These are phyloP conservation scores for Acanthamoeba royreba DNA, from an alignment of 208 protist genomes.

Conservation along the genomic window DNA sequence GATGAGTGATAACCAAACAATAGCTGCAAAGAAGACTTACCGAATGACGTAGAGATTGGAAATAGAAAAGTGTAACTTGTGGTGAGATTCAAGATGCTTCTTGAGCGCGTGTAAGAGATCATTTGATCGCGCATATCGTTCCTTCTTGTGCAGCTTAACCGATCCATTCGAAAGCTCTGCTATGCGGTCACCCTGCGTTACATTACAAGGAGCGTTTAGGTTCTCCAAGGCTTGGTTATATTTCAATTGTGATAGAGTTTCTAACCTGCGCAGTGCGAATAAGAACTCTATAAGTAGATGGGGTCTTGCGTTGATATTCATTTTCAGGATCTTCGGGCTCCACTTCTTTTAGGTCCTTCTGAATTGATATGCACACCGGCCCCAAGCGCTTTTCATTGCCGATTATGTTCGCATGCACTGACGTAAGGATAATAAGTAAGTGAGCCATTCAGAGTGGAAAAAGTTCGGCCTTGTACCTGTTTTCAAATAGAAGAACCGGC, in stretches of 20 bases:
- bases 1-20: too few relatives aligned
- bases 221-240: neutral
- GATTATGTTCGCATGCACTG: slow-evolving; percentile 27
- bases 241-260: too few relatives aligned
- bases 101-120: neutral
- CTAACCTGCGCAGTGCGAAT: neutral
- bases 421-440: too few relatives aligned
- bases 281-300: neutral
- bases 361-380: neutral
- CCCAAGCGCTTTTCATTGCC: neutral
- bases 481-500: neutral
- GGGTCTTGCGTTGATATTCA: neutral
- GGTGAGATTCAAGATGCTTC: neutral
- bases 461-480: neutral
- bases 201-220: neutral
- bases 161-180: neutral
- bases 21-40: too few relatives aligned
- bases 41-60: neutral
- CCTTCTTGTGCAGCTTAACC: neutral
- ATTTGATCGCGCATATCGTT: neutral
- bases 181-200: neutral
- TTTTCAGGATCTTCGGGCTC: neutral
- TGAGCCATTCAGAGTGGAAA: neutral
- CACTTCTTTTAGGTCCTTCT: neutral
- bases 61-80: neutral